A percentile compares a stretch with the other conserved stretches of the same genome.
Evolutionary conservation across 257 asterid genomes (phyloP).

Genomic region (Scutellaria minor): DNA sequence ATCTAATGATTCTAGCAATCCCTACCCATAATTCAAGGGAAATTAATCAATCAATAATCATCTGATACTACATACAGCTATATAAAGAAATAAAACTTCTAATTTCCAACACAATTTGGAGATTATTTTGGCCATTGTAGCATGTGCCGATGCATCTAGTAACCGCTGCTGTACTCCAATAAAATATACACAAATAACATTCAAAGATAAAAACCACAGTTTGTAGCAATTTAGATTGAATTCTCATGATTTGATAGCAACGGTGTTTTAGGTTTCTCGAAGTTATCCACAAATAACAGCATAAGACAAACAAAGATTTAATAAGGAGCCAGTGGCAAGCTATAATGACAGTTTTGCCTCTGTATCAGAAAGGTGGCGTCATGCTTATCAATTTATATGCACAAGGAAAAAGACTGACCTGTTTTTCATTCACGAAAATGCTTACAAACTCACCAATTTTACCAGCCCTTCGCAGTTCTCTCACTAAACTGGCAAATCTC

Average conservation of each 20-base stretch:
- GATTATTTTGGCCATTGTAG: neutral
- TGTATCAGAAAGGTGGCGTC: slow-evolving; percentile 11
- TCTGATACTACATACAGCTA: too few species aligned
- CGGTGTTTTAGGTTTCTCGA: slow-evolving; percentile 2
- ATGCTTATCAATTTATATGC: neutral
- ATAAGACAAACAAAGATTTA: neutral
- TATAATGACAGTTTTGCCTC: slow-evolving; percentile 16
- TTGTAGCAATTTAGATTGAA: slow-evolving; percentile 17
- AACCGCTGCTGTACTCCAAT: neutral
- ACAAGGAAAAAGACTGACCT: slow-evolving; percentile 53
- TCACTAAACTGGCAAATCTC: slow-evolving; percentile 73
- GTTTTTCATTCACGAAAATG: slow-evolving; percentile 87
- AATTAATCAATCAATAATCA: too few species aligned
- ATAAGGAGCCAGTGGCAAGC: neutral
- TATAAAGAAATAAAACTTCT: too few species aligned
- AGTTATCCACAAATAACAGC: slow-evolving; percentile 2
- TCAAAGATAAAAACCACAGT: slow-evolving; percentile 12
- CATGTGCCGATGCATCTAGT: neutral
- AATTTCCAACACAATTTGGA: neutral
- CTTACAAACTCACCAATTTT: slow-evolving; percentile 88
- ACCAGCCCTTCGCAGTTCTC: slow-evolving; percentile 87
- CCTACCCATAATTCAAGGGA: too few species aligned
- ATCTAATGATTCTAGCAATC: too few species aligned
- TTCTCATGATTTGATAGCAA: neutral
- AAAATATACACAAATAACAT: neutral